Conservation (phyloP, 1,284 basidiomycete species). For the Ustilago curta region DNA sequence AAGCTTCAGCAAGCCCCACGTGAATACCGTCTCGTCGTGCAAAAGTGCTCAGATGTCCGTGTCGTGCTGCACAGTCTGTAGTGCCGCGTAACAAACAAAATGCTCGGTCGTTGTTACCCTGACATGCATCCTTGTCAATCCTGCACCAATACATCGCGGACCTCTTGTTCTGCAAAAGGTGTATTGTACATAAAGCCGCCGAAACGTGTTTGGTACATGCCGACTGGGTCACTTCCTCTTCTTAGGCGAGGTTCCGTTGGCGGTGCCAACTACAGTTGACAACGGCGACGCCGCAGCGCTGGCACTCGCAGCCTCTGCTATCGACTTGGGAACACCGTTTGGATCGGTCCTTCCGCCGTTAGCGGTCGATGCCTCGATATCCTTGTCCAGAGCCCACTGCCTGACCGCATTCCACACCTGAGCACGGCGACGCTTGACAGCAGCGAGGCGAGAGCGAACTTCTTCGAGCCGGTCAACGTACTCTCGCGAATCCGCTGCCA, state of each 20-base stretch:
- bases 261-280: not conserved
- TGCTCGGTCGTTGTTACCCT: too few relatives aligned
- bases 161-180: not conserved
- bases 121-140: too few relatives aligned
- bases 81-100: too few relatives aligned
- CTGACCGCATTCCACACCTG: constrained; percentile 72
- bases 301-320: not conserved
- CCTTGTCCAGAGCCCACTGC: constrained; percentile 66
- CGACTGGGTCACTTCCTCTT: constrained; percentile 27
- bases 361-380: constrained; percentile 21
- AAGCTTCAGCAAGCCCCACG: too few relatives aligned
- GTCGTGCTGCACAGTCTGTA: too few relatives aligned
- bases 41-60: too few relatives aligned
- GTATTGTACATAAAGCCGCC: not conserved
- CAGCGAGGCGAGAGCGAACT: constrained; percentile 71
- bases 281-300: constrained; percentile 6
- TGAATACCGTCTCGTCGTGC: too few relatives aligned
- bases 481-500: constrained; percentile 72
- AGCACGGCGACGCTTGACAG: constrained; percentile 71
- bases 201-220: not conserved
- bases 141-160: not conserved
- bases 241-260: constrained; percentile 34
- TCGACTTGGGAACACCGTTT: constrained; percentile 2
- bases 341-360: constrained; percentile 2
- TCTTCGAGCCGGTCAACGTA: constrained; percentile 73